Evolutionary conservation across 129 eudicot genomes (phyloP), one percentile per base, ranked within the genome.

Genomic region (Artemisia annua): DNA sequence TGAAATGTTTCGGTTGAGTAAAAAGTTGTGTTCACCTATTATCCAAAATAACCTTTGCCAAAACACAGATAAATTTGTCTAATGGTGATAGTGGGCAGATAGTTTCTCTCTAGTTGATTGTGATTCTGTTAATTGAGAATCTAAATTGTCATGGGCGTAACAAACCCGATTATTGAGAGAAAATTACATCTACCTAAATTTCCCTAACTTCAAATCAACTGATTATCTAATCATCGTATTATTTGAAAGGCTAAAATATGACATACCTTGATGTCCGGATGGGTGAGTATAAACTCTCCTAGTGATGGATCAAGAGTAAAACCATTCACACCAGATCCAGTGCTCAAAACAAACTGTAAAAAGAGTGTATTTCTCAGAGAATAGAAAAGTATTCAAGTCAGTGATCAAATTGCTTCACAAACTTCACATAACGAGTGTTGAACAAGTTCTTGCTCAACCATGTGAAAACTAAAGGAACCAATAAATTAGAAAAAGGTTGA

Each of bases 261-360:
- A 11, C 43, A 64, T 63, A 88, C 99, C 99, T 88, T 94, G 62
- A 94, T 94, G 82, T 90, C 91, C 8, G 99, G 87, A 78, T 94
- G 97, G 71, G 99, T 94, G 49, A 94, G 86, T 66, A 94, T 90
- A 81, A 94, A 94, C 82, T 94, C 99, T 44, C 99, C 99, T 63
- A 94, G 82, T 60, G 99, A 94, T 65, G 99, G 99, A 80, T 94
- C 99, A 67, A 94, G 97, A 30, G 99, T 94, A 81, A 94, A 94
- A 17, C 99, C 99, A 81, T 94, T 94, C 61, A 94, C 97, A 61
- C 99, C 99, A 54, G 71, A 54, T 70, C 99, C 99, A 53, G 97
- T 86, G 82, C 99, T 94, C 67, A 94, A 63, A 24, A 94, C 99
- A 79, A 94, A 77, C 99, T 94, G 88, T 39, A 7, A 49, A 79